Evolutionary conservation across 2,329 filamentous ascomycete species (phyloP), one percentile per base, ranked within the genome.

Genomic region (Diaporthe velutina): DNA sequence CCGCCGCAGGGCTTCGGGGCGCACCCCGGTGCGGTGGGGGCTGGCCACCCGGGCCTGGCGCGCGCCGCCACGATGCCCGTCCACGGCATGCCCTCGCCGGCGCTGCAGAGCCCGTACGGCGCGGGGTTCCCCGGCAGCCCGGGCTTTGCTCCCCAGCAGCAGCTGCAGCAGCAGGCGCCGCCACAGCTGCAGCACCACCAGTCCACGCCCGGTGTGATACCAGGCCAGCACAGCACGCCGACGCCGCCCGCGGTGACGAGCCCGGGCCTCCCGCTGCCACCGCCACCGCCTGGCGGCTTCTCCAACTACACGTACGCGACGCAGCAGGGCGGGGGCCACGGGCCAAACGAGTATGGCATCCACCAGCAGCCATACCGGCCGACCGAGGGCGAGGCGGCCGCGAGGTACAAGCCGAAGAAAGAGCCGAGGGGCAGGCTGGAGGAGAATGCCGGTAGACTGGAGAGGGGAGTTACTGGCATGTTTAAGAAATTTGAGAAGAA

Each of bases 401-500:
- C 76, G n/a, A 84, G 86, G 48, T 86, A 87, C 54, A 82, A 84
- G 75, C 79, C 83, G 6, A 88, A 87, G 80, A 82, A 83, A 72
- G 88, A 90, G 73, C 80, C 82, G 4, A 82, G 84, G 76, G 89
- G 83, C 9, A 90, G 88, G 80, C 82, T 95, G 40, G 93, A 94
- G 79, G 90, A 92, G 81, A 89, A 90, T 75, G 90, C 93, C 0
- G 91, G 90, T 38, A 88, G 90, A 78, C 79, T 95, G 45, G 93
- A 95, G 84, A 91, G 91, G 82, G 92, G 93, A 1, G 89, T 95
- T 6, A 89, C 90, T 38, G 91, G 92, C 9, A 92, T 95, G 86
- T 83, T 95, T 77, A 95, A 93, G 88, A 94, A 92, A 84, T 88
- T 95, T 83, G 93, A 95, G 85, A 95, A 94, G 90, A 93, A 91